A percentile compares a stretch with the other conserved stretches of the same genome.
Conservation (phyloP, 2,329 filamentous ascomycete species). For the Macrophomina tecta region DNA sequence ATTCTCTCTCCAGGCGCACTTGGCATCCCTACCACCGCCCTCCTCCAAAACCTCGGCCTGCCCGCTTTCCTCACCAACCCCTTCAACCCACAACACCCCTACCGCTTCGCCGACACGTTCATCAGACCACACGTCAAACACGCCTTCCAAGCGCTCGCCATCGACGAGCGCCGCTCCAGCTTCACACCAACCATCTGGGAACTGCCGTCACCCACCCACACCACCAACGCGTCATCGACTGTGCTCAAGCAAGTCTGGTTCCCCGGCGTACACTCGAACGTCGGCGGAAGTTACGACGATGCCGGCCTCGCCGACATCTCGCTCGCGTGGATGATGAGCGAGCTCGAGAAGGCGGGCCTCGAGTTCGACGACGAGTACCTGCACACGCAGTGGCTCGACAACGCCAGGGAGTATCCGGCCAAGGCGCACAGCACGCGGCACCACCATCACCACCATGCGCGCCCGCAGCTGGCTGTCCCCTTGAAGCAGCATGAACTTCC, state of each 20-base stretch:
- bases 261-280: slow-evolving; percentile 55
- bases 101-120: slow-evolving; percentile 51
- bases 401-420: slow-evolving; percentile 2
- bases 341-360: slow-evolving; percentile 52
- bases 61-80: slow-evolving; percentile 40
- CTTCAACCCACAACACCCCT: slow-evolving; percentile 27
- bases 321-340: slow-evolving; percentile 64
- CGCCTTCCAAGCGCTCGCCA: slow-evolving; percentile 65
- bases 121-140: slow-evolving; percentile 57
- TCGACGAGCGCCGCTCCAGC: slow-evolving; percentile 62
- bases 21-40: slow-evolving; percentile 52
- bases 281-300: slow-evolving; percentile 56
- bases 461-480: not conserved
- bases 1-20: slow-evolving; percentile 34
- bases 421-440: not conserved
- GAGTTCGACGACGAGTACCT: slow-evolving; percentile 56
- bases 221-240: slow-evolving; percentile 4
- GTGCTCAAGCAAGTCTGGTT: slow-evolving; percentile 54
- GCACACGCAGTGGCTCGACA: not conserved
- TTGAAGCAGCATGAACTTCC: not conserved
- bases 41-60: slow-evolving; percentile 41
- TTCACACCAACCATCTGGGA: slow-evolving; percentile 65
- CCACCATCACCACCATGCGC: not conserved
- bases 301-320: slow-evolving; percentile 58
- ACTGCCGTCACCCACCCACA: slow-evolving; percentile 7